phyloP scores from a whole-genome alignment of 306 rosid genomes.

The Vachellia pachyceras region DNA sequence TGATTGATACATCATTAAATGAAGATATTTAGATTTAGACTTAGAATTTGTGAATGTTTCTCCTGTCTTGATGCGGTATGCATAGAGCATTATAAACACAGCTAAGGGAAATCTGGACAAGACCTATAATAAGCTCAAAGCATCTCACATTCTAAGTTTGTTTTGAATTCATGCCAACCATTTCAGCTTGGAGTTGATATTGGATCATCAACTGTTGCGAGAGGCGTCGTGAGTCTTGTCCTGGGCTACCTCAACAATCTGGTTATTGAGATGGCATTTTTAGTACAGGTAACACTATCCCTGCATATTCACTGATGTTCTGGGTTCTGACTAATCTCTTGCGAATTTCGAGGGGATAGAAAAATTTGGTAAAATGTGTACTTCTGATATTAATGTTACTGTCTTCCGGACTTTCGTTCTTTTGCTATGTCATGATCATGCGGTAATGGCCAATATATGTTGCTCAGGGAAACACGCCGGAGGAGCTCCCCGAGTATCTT shows the following conservation, averaged over 20 bases:
- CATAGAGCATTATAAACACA: not conserved
- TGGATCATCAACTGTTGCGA: slow-evolving; percentile 93
- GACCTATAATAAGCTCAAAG: slow-evolving; percentile 4
- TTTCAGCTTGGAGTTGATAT: slow-evolving; percentile 75
- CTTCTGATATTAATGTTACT: not conserved
- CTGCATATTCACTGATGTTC: slow-evolving; percentile 12
- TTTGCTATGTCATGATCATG: slow-evolving; percentile 15
- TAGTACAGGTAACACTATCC: slow-evolving; percentile 72
- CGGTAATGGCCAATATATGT: slow-evolving; percentile 14
- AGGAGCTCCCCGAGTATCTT: slow-evolving; percentile 92
- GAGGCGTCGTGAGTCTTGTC: slow-evolving; percentile 91
- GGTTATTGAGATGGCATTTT: slow-evolving; percentile 94
- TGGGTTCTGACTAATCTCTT: not conserved
- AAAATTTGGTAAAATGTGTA: slow-evolving; percentile 8
- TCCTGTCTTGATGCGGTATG: slow-evolving; percentile 17
- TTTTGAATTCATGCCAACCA: slow-evolving; percentile 31
- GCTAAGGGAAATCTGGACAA: slow-evolving; percentile 14
- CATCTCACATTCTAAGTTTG: slow-evolving; percentile 25
- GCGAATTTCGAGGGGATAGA: not conserved
- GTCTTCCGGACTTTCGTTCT: slow-evolving; percentile 2
- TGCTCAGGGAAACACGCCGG: slow-evolving; percentile 81
- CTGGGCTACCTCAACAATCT: slow-evolving; percentile 91
- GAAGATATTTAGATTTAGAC: slow-evolving; percentile 10
- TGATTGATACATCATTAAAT: not conserved
- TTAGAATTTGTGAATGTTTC: slow-evolving; percentile 2